Base-by-base conservation (phyloP, 2,329 filamentous ascomycete genomes). In the Colletotrichum cordylinicola region DNA sequence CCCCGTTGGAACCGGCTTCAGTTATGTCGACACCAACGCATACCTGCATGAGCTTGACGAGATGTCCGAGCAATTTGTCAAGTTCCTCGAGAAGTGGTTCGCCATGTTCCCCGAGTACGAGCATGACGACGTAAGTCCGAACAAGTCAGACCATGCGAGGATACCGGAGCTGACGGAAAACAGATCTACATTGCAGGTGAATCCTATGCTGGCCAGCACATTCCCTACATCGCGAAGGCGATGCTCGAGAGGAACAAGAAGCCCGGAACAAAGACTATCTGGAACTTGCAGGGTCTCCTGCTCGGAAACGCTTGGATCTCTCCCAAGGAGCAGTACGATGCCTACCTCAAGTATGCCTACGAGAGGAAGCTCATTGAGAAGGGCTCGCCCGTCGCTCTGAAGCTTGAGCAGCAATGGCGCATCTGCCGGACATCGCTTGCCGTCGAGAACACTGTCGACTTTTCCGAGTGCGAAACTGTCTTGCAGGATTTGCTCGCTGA, bases 241-340 rank as follows among this genome's bases (percentile, higher is more conserved):
- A 98, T 99, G 71, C 88, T 98, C 74, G 93, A 96, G 64, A 95
- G 95, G 76, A 99, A 99, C 87, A 93, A 94, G 81, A 87, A 87
- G n/a, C 84, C 85, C 16, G 82, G 82, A 27, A 85, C 86, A 7
- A 85, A 86, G 70, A 83, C 86, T 55, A 83, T 85, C 31, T 99
- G 96, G 97, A 93, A 94, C 67, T 86, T 99, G 33, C 90, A 93
- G 79, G 97, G 96, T 10, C 87, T 99, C 24, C 84, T 99, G 43
- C 98, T 99, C 77, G 98, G 98, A 70, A 99, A 99, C 83, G 97
- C 96, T 52, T 99, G 98, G 97, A 96, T 99, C 69, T 94, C 96
- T 3, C 96, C 96, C 2, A 87, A 88, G 9, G 95, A 98, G 65
- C 97, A 99, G 83, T 99, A 98, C 84, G 93, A 94, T 35, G 90